These are phyloP conservation scores for Clathrospora elynae DNA, from an alignment of 2,329 filamentous ascomycete species.

Conservation along the genomic window DNA sequence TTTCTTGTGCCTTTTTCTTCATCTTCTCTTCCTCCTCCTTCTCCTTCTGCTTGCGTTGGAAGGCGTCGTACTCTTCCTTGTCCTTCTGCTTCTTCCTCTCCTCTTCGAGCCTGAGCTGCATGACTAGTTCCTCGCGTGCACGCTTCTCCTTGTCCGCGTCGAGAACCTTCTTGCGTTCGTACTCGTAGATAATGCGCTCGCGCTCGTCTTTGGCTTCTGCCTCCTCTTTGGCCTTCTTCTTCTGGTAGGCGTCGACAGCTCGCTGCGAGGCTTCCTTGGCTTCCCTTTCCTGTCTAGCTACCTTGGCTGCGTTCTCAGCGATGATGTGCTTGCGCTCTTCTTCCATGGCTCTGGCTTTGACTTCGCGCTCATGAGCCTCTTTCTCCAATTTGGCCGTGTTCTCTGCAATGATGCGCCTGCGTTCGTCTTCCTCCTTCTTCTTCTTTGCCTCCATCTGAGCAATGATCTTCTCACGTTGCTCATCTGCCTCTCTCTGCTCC, in stretches of 20 bases:
- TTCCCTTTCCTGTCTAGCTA: constrained; percentile 37
- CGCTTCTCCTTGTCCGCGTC: constrained; percentile 47
- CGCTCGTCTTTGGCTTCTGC: constrained; percentile 35
- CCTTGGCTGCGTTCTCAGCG: constrained; percentile 38
- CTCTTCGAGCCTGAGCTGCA: constrained; percentile 50
- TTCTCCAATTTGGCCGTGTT: constrained; percentile 39
- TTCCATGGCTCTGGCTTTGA: constrained; percentile 33
- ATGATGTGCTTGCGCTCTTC: constrained; percentile 38
- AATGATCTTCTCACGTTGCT: constrained; percentile 34
- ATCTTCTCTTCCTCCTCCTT: constrained; percentile 50
- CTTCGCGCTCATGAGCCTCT: constrained; percentile 33
- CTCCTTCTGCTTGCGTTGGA: constrained; percentile 49
- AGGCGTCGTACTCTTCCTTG: constrained; percentile 50
- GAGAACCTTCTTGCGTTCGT: constrained; percentile 43
- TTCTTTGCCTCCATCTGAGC: constrained; percentile 36
- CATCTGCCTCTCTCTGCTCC: constrained; percentile 26
- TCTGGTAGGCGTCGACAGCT: constrained; percentile 44
- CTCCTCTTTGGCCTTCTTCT: constrained; percentile 42
- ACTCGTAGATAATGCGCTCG: constrained; percentile 45
- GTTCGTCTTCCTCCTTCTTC: constrained; percentile 35
- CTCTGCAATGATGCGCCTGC: constrained; percentile 40
- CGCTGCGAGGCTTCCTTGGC: constrained; percentile 39
- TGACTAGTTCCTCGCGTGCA: constrained; percentile 45
- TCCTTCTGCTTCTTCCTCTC: constrained; percentile 50
- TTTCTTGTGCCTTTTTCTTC: constrained; percentile 49